These are phyloP conservation scores for Candida parachauliodes DNA, from an alignment of 805 yeast species.

Conservation along the genomic window DNA sequence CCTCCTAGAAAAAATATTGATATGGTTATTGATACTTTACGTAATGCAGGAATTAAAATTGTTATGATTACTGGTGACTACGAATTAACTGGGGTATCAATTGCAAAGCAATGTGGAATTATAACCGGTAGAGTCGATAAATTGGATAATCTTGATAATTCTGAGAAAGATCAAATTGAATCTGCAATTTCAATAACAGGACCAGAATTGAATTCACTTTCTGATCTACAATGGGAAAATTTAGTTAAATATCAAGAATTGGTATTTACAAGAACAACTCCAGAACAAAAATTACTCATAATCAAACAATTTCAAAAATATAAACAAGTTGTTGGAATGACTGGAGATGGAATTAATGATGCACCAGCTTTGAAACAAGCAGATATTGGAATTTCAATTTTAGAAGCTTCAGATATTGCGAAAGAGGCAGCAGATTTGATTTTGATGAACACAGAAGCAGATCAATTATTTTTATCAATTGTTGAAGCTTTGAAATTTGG, in stretches of 20 bases:
- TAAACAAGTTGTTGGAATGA: slow-evolving; percentile 30
- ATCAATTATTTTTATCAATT: slow-evolving; percentile 19
- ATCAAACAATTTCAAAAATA: slow-evolving; percentile 42
- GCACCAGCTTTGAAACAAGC: slow-evolving; percentile 35
- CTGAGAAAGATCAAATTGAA: slow-evolving; percentile 1
- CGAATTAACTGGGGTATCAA: slow-evolving; percentile 48
- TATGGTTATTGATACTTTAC: slow-evolving; percentile 27
- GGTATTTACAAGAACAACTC: slow-evolving; percentile 40
- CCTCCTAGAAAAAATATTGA: slow-evolving; percentile 35
- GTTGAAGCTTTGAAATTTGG: slow-evolving; percentile 39
- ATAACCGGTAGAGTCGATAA: slow-evolving; percentile 19
- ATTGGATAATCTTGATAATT: slow-evolving; percentile 5
- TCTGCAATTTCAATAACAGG: slow-evolving; percentile 30
- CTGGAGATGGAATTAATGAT: slow-evolving; percentile 35
- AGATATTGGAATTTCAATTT: slow-evolving; percentile 29
- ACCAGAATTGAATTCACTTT: slow-evolving; percentile 23
- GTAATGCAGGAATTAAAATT: slow-evolving; percentile 38
- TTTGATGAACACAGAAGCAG: slow-evolving; percentile 20
- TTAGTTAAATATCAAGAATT: slow-evolving; percentile 35
- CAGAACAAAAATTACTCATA: slow-evolving; percentile 50
- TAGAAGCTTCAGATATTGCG: slow-evolving; percentile 30
- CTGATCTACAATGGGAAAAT: slow-evolving; percentile 42
- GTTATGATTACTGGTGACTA: slow-evolving; percentile 53
- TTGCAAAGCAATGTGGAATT: slow-evolving; percentile 44
- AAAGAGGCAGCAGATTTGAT: slow-evolving; percentile 36